phyloP scores from a whole-genome alignment of 73 alveolate genomes.

The Effrenium voratum region DNA sequence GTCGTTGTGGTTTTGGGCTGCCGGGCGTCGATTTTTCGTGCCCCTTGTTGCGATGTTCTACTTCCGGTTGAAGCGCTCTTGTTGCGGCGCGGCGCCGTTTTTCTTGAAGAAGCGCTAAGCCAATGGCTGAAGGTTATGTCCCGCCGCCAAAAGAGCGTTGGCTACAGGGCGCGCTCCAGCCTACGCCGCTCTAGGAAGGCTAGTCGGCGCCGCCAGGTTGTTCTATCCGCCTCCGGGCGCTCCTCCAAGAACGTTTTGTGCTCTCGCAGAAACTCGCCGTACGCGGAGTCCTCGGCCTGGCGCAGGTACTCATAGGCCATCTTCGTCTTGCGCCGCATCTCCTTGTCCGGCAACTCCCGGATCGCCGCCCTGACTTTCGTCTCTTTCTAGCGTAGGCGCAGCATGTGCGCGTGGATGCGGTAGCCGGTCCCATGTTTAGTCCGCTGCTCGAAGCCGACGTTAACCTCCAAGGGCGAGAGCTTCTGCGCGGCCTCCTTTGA shows the following conservation, averaged over 20 bases:
- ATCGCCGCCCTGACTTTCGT: neutral
- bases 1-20: too few species aligned
- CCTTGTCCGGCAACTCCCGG: neutral
- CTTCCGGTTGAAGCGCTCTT: too few species aligned
- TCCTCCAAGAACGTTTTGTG: neutral
- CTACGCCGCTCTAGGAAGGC: neutral
- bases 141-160: neutral
- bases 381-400: conserved; percentile 10
- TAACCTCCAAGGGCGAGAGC: neutral
- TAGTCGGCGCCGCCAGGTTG: neutral
- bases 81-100: too few species aligned
- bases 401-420: neutral
- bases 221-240: neutral
- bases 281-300: neutral
- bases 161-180: neutral
- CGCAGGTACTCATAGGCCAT: neutral
- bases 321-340: neutral
- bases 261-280: neutral
- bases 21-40: too few species aligned
- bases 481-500: neutral
- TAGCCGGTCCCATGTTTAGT: neutral
- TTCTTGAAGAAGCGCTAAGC: too few species aligned
- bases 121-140: conserved; percentile 8
- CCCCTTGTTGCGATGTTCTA: too few species aligned
- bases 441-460: neutral